phyloP scores from a whole-genome alignment of 2,329 filamentous ascomycete species.

The Aureobasidium sp. region DNA sequence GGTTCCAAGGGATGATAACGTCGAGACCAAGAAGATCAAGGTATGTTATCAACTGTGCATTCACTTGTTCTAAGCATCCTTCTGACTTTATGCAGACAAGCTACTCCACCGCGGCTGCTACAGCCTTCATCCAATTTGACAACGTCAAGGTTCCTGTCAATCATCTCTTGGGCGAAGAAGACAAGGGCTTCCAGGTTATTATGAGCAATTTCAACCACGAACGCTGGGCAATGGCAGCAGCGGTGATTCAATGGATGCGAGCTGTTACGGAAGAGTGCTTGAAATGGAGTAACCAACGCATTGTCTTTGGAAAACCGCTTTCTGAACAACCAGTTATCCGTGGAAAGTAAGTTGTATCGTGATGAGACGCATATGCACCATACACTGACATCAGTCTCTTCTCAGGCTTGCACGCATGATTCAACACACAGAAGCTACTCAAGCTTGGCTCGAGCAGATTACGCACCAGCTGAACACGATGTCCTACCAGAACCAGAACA shows the following conservation, averaged over 20 bases:
- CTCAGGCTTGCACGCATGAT: slow-evolving; percentile 71
- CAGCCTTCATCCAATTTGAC: slow-evolving; percentile 73
- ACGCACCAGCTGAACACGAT: slow-evolving; percentile 86
- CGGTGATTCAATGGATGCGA: slow-evolving; percentile 57
- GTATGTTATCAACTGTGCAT: background rate
- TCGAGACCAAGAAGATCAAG: slow-evolving; percentile 71
- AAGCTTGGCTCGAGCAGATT: slow-evolving; percentile 77
- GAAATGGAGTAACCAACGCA: slow-evolving; percentile 81
- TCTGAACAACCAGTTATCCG: slow-evolving; percentile 76
- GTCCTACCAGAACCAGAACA: slow-evolving; percentile 68
- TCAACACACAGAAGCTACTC: slow-evolving; percentile 69
- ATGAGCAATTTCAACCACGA: slow-evolving; percentile 80
- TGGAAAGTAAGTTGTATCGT: slow-evolving; percentile 50
- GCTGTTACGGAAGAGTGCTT: slow-evolving; percentile 73
- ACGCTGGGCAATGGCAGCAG: slow-evolving; percentile 38
- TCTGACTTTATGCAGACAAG: slow-evolving; percentile 43
- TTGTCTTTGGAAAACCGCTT: slow-evolving; percentile 75
- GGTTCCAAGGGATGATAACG: slow-evolving; percentile 64
- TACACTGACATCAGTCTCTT: slow-evolving; percentile 30
- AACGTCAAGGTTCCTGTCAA: slow-evolving; percentile 77
- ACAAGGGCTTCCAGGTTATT: slow-evolving; percentile 80
- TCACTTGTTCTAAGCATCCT: background rate
- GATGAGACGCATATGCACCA: background rate
- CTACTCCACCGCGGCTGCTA: slow-evolving; percentile 73
- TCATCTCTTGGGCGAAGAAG: slow-evolving; percentile 71